Base-by-base conservation (phyloP, 2,329 filamentous ascomycete genomes). In the Domatiomyces globalis region DNA sequence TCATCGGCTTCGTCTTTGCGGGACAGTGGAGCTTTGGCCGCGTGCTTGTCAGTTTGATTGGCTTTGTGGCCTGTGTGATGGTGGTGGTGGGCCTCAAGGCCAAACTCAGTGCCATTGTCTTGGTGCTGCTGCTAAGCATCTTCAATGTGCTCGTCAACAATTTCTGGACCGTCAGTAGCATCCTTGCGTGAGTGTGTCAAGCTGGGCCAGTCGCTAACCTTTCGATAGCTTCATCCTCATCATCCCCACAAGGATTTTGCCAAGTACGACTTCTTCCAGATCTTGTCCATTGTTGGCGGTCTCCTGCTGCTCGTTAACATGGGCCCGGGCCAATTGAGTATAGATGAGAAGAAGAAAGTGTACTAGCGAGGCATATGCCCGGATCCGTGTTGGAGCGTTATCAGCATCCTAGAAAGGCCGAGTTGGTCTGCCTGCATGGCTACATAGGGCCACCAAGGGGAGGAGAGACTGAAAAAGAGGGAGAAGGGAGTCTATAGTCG, bases 241-340 rank as follows among this genome's bases (percentile, higher is more conserved):
- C 92, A 98, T 75, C 92, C 92, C 47, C 90, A 96, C 78, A 96
- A 96, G 80, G 92, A 98, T 71, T 98, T 98, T 67, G 92, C 92
- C 76, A 98, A 98, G 75, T 98, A 98, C 79, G 92, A 98, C 70
- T 98, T 98, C 78, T 98, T 98, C 83, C 92, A 98, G 76, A 95
- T 96, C 63, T 78, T 98, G 51, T 98, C 92, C 49, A 98, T 98
- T 67, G 90, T 79, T 60, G 92, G 92, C 58, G 92, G 92, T 69
- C 85, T 98, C 52, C 78, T 98, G 53, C 83, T 98, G 60, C 80
- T 98, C 60, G 89, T 96, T 73, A 98, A 98, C 80, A 95, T 92
- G 80, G 92, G 92, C 56, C 92, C 92, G 8, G 92, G 92, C 58
- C 89, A 95, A 70, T 85, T 96, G 77, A 94, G 86, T 69, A 90